Conservation (phyloP, 345 rosid genomes). For the Abelmoschus esculentus region DNA sequence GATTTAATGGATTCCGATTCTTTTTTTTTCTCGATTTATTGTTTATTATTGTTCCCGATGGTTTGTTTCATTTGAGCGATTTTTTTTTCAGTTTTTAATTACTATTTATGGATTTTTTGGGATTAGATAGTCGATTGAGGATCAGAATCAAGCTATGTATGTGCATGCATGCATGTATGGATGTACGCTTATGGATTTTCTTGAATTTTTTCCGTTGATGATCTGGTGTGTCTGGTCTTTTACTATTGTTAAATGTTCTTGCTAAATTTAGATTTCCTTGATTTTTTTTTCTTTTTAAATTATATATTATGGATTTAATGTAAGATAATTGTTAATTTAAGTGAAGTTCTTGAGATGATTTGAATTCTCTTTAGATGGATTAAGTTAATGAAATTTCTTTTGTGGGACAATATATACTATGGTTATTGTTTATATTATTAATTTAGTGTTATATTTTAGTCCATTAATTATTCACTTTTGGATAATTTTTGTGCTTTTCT, state of each 20-base stretch:
- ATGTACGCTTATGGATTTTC: constrained; percentile 6
- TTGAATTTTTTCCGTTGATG: not conserved
- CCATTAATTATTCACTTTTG: not conserved
- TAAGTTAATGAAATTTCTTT: too few relatives aligned
- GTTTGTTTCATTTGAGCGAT: not conserved
- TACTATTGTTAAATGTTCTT: not conserved
- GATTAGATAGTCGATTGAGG: constrained; percentile 2
- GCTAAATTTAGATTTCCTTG: not conserved
- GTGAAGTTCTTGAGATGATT: not conserved
- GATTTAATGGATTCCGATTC: not conserved
- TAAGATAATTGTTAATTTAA: not conserved
- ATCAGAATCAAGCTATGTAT: not conserved
- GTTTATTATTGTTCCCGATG: not conserved
- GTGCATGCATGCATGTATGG: constrained; percentile 22
- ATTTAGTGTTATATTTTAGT: not conserved
- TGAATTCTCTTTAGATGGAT: not conserved
- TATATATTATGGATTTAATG: not conserved
- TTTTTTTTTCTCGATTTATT: not conserved
- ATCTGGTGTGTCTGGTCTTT: not conserved
- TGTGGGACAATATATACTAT: not conserved
- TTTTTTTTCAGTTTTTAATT: not conserved
- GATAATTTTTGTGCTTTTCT: not conserved
- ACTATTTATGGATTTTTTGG: not conserved
- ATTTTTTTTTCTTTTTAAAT: not conserved
- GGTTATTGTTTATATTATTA: too few relatives aligned